Percentiles rank a stretch among this genome's conserved stretches.
Conservation (phyloP, 2,329 filamentous ascomycete species). For the Talaromyces sp. region DNA sequence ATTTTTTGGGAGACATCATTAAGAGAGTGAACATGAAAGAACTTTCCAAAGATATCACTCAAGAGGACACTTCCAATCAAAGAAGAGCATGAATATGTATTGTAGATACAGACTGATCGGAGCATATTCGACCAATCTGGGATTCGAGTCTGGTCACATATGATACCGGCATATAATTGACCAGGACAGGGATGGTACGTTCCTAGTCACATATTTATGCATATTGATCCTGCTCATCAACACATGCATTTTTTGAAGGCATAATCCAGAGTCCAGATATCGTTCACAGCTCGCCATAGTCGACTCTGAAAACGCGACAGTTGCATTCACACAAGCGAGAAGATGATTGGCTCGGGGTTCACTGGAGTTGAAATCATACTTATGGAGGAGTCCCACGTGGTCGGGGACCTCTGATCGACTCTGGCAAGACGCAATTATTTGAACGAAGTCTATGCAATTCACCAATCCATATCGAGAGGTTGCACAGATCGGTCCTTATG, state of each 20-base stretch:
- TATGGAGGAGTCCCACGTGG: slow-evolving; percentile 1
- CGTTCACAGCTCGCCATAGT: neutral
- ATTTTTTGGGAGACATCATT: no score
- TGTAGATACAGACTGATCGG: neutral
- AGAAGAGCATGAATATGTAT: no score
- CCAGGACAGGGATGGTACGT: neutral
- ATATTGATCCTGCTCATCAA: neutral
- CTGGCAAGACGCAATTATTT: neutral
- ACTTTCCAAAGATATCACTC: no score
- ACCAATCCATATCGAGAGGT: neutral
- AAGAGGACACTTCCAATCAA: no score
- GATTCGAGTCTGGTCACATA: neutral
- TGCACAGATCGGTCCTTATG: neutral
- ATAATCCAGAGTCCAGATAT: neutral
- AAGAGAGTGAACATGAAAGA: no score
- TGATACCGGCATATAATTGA: neutral
- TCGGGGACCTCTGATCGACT: slow-evolving; percentile 5
- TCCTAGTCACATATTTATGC: neutral
- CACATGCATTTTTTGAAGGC: neutral
- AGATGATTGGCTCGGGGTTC: slow-evolving; percentile 16
- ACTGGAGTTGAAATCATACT: neutral
- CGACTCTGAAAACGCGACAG: neutral
- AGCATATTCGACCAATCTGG: neutral
- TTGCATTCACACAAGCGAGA: neutral
- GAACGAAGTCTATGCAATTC: neutral